phyloP scores from a whole-genome alignment of 768 basidiomycete species.

The Panaeolus papilionaceus region DNA sequence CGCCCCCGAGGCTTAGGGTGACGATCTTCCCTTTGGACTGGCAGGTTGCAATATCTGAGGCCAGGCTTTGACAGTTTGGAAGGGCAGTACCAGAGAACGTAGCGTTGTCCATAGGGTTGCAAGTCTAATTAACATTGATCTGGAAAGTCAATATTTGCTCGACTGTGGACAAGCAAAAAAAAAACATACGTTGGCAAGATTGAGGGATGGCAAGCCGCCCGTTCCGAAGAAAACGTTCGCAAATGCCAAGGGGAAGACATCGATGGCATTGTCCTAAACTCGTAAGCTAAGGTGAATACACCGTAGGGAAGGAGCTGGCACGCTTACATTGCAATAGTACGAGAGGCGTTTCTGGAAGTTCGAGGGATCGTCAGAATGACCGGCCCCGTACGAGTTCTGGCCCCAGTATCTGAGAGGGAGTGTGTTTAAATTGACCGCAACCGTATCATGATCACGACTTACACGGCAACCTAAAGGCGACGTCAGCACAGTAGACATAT shows the following conservation, averaged over 20 bases:
- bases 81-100: conserved; percentile 69
- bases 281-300: background rate
- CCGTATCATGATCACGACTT: conserved; percentile 26
- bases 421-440: background rate
- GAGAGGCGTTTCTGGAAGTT: conserved; percentile 67
- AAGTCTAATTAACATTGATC: conserved; percentile 48
- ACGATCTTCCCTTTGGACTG: conserved; percentile 70
- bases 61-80: conserved; percentile 65
- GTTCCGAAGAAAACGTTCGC: conserved; percentile 68
- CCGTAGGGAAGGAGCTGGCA: conserved; percentile 17
- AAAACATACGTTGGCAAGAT: conserved; percentile 66
- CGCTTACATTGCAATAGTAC: conserved; percentile 64
- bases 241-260: conserved; percentile 76
- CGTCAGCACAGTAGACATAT: conserved; percentile 12
- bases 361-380: conserved; percentile 48
- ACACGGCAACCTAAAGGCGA: conserved; percentile 59
- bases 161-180: background rate
- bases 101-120: conserved; percentile 60
- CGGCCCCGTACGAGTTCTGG: conserved; percentile 76
- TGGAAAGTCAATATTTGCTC: background rate
- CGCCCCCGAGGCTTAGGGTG: conserved; percentile 65
- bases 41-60: conserved; percentile 66
- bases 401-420: conserved; percentile 65
- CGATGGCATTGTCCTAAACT: conserved; percentile 64
- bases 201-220: conserved; percentile 66